Percentiles rank a stretch among this genome's conserved stretches.
Conservation (phyloP, 192 early-diverging fungal species). For the Funneliformis mosseae region DNA sequence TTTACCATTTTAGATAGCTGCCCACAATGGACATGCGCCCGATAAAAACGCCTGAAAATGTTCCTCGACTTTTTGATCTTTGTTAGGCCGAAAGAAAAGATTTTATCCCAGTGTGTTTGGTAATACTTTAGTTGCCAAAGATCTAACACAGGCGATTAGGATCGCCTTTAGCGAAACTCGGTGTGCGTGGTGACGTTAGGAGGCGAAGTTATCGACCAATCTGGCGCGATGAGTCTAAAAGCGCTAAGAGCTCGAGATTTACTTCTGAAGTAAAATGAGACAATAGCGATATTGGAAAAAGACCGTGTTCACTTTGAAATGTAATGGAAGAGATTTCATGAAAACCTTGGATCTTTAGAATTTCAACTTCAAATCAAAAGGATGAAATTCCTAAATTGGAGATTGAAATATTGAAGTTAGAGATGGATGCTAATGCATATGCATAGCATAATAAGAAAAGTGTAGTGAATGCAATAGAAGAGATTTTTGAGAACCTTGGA, state of each 20-base stretch:
- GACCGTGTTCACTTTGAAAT: constrained; percentile 62
- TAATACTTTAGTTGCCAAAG: constrained; percentile 85
- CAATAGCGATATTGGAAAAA: constrained; percentile 58
- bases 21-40: constrained; percentile 50
- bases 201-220: constrained; percentile 88
- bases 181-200: constrained; percentile 86
- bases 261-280: constrained; percentile 56
- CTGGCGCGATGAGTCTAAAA: constrained; percentile 88
- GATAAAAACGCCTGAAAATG: constrained; percentile 75
- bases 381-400: constrained; percentile 60
- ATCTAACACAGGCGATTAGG: constrained; percentile 82
- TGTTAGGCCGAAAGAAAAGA: constrained; percentile 73
- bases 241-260: too few relatives aligned
- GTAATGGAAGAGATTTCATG: constrained; percentile 51
- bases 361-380: constrained; percentile 53
- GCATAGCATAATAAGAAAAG: too few relatives aligned
- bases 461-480: too few relatives aligned
- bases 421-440: constrained; percentile 72
- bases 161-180: constrained; percentile 82
- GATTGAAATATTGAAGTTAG: constrained; percentile 63
- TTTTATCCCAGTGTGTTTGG: constrained; percentile 72
- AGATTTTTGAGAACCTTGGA: too few relatives aligned
- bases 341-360: constrained; percentile 42
- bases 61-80: constrained; percentile 90
- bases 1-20: constrained; percentile 83